phyloP scores from a whole-genome alignment of 495 filamentous ascomycete genomes.

The Talaromyces liani region DNA sequence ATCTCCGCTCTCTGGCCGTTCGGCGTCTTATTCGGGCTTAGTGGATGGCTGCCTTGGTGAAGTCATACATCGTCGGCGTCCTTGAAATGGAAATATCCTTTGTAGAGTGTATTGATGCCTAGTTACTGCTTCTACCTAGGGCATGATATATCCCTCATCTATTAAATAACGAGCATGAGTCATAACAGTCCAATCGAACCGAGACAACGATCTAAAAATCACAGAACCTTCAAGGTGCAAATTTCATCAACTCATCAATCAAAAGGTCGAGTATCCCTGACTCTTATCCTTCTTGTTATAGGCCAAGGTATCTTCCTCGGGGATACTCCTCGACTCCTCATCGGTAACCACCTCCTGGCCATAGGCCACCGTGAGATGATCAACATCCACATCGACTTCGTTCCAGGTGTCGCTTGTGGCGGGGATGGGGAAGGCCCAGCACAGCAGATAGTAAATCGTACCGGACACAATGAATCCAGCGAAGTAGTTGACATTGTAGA shows the following conservation, averaged over 20 bases:
- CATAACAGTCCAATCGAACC: neutral
- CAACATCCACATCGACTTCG: constrained; percentile 63
- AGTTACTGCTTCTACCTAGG: neutral
- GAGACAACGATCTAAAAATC: neutral
- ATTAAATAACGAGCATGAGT: neutral
- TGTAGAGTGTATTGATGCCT: neutral
- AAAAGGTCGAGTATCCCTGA: constrained; percentile 8
- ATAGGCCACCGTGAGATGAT: constrained; percentile 32
- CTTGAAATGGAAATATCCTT: neutral
- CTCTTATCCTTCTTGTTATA: constrained; percentile 10
- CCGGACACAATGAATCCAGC: constrained; percentile 67
- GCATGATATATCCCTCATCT: neutral
- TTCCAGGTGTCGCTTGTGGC: constrained; percentile 70
- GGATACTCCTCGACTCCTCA: constrained; percentile 15
- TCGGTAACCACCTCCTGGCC: constrained; percentile 25
- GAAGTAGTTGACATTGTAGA: constrained; percentile 91
- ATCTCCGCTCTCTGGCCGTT: neutral
- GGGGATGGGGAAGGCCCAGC: constrained; percentile 61
- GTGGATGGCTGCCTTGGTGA: neutral
- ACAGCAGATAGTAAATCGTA: constrained; percentile 61
- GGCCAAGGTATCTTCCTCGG: constrained; percentile 4
- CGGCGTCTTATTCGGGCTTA: neutral
- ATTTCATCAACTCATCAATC: neutral
- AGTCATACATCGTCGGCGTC: neutral
- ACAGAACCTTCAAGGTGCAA: neutral